Evolutionary conservation across 2,329 filamentous ascomycete genomes (phyloP).

Genomic region (Colletotrichum sp.): DNA sequence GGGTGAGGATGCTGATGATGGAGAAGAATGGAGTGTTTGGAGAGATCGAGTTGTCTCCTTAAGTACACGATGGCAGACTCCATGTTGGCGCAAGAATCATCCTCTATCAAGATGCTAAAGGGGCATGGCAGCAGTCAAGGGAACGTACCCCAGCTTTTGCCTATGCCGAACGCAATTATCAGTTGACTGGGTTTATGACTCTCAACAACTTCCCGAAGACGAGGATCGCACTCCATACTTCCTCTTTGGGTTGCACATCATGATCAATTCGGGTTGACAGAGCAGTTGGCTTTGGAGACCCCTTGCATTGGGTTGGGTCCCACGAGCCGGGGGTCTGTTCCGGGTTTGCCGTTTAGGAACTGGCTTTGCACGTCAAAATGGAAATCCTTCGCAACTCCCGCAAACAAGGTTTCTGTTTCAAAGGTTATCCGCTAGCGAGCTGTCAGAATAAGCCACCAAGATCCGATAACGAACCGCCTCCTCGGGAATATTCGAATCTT

Average conservation of each 20-base stretch:
- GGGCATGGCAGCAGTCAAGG: neutral
- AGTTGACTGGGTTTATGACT: neutral
- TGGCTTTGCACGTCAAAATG: neutral
- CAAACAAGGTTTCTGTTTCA: neutral
- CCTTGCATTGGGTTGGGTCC: neutral
- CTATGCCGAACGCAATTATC: neutral
- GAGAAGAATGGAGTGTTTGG: neutral
- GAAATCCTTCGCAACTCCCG: neutral
- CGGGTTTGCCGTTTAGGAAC: neutral
- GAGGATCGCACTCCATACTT: neutral
- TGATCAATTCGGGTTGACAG: neutral
- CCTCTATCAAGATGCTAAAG: neutral
- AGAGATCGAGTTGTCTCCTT: neutral
- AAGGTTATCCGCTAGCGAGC: neutral
- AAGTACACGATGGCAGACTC: neutral
- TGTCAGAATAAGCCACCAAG: neutral
- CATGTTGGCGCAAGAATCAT: neutral
- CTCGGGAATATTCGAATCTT: neutral
- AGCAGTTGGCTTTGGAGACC: neutral
- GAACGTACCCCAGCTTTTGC: neutral
- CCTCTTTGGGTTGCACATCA: neutral
- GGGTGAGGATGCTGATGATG: slow-evolving; percentile 12
- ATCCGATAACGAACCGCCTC: neutral
- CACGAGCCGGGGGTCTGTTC: neutral
- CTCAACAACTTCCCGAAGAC: neutral